phyloP scores from a whole-genome alignment of 106 monocot species.

The Dendrobium catenatum region DNA sequence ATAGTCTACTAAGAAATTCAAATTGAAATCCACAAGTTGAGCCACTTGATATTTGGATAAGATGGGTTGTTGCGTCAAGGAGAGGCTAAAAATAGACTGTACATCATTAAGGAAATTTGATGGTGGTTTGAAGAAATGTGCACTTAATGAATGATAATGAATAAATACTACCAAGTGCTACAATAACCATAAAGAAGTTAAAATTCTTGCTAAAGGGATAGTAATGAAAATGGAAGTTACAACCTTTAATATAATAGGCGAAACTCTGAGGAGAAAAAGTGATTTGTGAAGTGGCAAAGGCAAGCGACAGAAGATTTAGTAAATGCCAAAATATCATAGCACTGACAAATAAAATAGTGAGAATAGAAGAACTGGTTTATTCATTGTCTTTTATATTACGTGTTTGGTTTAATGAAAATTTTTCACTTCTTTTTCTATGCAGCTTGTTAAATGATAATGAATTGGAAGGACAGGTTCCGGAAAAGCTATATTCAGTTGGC shows the following conservation, averaged over 20 bases:
- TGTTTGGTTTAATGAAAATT: neutral
- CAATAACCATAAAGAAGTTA: too few species aligned
- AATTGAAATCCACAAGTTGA: too few species aligned
- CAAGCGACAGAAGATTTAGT: neutral
- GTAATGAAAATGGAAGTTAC: neutral
- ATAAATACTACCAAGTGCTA: too few species aligned
- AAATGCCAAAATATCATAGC: neutral
- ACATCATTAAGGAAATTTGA: too few species aligned
- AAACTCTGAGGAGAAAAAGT: neutral
- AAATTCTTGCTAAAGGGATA: neutral
- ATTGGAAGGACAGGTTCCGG: slow-evolving; percentile 92
- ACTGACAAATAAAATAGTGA: neutral
- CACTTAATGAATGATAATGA: neutral
- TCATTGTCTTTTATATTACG: neutral
- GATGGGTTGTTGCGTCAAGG: too few species aligned
- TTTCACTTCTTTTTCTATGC: slow-evolving; percentile 11
- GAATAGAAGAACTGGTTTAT: neutral
- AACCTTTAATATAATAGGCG: too few species aligned
- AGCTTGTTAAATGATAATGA: slow-evolving; percentile 83
- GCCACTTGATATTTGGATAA: too few species aligned
- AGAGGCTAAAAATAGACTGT: too few species aligned
- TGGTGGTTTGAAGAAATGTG: neutral
- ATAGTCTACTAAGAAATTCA: too few species aligned
- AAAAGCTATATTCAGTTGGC: slow-evolving; percentile 91
- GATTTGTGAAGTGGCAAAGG: neutral